Conservation (phyloP, 257 asterid species). For the Ajuga chamaepitys region DNA sequence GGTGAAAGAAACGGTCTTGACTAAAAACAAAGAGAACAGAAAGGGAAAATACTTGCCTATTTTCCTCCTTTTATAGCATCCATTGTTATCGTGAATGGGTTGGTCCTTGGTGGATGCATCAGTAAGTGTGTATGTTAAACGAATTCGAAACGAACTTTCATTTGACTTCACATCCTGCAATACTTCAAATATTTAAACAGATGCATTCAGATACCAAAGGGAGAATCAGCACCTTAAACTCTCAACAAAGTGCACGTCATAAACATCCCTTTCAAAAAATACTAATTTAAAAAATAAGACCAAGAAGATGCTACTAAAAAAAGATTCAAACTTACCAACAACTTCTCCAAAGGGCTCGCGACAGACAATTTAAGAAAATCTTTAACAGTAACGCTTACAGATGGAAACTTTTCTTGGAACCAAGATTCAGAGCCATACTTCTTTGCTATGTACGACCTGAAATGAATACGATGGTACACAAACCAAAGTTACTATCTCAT, state of each 20-base stretch:
- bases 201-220: neutral
- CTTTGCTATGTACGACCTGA: conserved; percentile 56
- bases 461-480: conserved; percentile 11
- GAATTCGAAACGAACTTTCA: conserved; percentile 49
- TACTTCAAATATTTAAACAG: conserved; percentile 17
- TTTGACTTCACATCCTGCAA: conserved; percentile 59
- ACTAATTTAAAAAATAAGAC: neutral
- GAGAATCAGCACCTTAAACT: conserved; percentile 3
- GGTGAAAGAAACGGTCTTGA: neutral
- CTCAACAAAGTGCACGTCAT: neutral
- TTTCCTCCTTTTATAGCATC: conserved; percentile 74
- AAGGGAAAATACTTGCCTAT: conserved; percentile 28
- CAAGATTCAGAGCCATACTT: conserved; percentile 51
- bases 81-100: conserved; percentile 31
- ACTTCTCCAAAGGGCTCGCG: conserved; percentile 42
- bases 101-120: conserved; percentile 32
- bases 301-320: neutral
- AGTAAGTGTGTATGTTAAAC: conserved; percentile 46
- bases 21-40: neutral
- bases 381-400: conserved; percentile 39
- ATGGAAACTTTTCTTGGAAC: conserved; percentile 39
- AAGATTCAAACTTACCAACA: conserved; percentile 44
- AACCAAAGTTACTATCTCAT: neutral
- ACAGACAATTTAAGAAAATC: conserved; percentile 63
- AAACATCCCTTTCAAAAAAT: conserved; percentile 7